Base-by-base conservation (phyloP, 176 grass and related monocot genomes). In the Rhynchospora tenuis region DNA sequence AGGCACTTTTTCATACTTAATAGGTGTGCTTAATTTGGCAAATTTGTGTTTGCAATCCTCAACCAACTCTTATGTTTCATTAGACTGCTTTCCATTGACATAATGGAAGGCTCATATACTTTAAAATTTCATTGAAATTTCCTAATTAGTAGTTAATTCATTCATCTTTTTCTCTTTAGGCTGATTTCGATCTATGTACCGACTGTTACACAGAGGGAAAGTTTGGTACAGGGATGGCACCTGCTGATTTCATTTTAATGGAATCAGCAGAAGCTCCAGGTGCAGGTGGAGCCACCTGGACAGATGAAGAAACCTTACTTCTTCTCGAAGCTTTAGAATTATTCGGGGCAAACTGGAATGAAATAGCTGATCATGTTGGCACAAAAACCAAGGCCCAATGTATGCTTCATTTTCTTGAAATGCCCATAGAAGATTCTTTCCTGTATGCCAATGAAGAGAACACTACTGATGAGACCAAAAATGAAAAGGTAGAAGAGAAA, bases 341-440 rank as follows among this genome's bases (percentile, higher is more conserved):
- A 89, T 99, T 99, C 83, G 97, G 91, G 50, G 97, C 88, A 62
- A 99, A 99, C 81, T 99, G 97, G 96, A 91, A 90, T 69, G 97
- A 99, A 85, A 99, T 99, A 84, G 93, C 97, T 9, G 97, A 99
- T 81, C 97, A 99, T 86, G 97, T 99, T 76, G 97, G 93, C 84
- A 99, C 97, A 50, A 99, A 99, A 93, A 93, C 91, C 74, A 99
- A 99, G 91, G 81, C 85, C 19, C 93, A 99, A 61, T 99, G 97
- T 82, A 99, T 99, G 89, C 75, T 90, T 79, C 91, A 99, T 80
- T 99, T 99, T 86, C 93, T 99, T 88, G 91, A 99, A 93, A 96
- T 99, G 93, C 97, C 92, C 64, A 99, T 99, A 43, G 89, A 99
- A 64, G 97, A 99, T 74, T 88, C 83, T 17, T 99, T 95, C 87